Conservation (phyloP, 805 yeast species). For the Ogataea allantospora region DNA sequence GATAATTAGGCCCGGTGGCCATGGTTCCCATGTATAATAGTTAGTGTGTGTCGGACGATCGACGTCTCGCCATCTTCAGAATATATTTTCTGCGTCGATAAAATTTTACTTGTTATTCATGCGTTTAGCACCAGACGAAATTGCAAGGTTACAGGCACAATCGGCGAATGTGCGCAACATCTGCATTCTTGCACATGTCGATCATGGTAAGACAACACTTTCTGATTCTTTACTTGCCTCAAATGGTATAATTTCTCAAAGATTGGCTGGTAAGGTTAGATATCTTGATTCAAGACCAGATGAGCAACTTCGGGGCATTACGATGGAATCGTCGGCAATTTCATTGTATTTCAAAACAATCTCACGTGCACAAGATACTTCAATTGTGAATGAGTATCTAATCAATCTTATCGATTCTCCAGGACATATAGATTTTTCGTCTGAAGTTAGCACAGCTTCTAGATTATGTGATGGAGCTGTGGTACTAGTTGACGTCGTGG, state of each 20-base stretch:
- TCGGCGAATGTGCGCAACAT: conserved; percentile 78
- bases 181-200: conserved; percentile 96
- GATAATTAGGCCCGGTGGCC: background rate
- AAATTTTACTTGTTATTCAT: conserved; percentile 23
- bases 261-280: conserved; percentile 93
- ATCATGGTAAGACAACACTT: conserved; percentile 95
- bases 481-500: conserved; percentile 93
- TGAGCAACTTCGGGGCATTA: conserved; percentile 93
- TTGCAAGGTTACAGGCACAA: conserved; percentile 64
- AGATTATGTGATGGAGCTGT: conserved; percentile 96
- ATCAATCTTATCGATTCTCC: conserved; percentile 96
- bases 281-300: conserved; percentile 92
- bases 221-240: conserved; percentile 91
- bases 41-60: conserved; percentile 8
- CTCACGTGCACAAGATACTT: conserved; percentile 31
- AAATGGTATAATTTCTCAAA: conserved; percentile 92
- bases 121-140: conserved; percentile 63
- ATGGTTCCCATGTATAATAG: too few species aligned
- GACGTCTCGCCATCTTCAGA: conserved; percentile 6
- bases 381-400: conserved; percentile 64
- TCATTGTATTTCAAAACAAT: conserved; percentile 83
- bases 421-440: conserved; percentile 97
- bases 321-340: conserved; percentile 96
- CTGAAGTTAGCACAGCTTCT: conserved; percentile 95
- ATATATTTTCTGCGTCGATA: conserved; percentile 6